Evolutionary conservation across 2,329 filamentous ascomycete species (phyloP).

Genomic region (Metarhizium album): DNA sequence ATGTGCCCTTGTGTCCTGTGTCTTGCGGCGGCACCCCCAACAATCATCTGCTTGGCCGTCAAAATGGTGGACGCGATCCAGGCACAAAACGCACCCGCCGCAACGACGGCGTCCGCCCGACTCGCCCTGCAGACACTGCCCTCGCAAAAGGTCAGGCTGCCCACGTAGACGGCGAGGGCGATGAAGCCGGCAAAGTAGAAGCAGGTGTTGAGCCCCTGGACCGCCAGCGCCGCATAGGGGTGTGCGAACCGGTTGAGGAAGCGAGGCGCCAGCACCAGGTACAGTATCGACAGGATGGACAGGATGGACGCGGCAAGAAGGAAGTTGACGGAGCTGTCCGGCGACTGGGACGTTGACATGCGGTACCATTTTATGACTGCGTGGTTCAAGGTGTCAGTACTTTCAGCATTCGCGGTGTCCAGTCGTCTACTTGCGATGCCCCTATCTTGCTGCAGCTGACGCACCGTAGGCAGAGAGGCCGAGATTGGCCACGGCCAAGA

Average conservation of each 20-base stretch:
- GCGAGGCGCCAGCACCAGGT: slow-evolving; percentile 39
- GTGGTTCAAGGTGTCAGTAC: background rate
- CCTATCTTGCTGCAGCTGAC: background rate
- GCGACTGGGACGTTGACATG: slow-evolving; percentile 38
- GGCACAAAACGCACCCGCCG: slow-evolving; percentile 39
- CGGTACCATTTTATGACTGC: slow-evolving; percentile 52
- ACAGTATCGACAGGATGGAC: slow-evolving; percentile 42
- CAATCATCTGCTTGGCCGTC: slow-evolving; percentile 36
- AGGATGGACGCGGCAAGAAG: slow-evolving; percentile 43
- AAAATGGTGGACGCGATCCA: slow-evolving; percentile 41
- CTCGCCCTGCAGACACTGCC: slow-evolving; percentile 46
- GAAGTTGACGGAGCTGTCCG: slow-evolving; percentile 48
- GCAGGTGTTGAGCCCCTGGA: slow-evolving; percentile 41
- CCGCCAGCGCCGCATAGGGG: slow-evolving; percentile 34
- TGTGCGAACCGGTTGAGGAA: slow-evolving; percentile 34
- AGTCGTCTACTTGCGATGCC: background rate
- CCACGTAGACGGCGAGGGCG: slow-evolving; percentile 46
- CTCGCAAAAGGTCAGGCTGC: slow-evolving; percentile 43
- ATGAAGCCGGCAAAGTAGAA: slow-evolving; percentile 52
- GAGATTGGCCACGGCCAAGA: slow-evolving; percentile 10
- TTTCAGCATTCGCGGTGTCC: background rate
- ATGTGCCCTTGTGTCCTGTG: slow-evolving; percentile 24
- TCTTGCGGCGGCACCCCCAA: slow-evolving; percentile 23
- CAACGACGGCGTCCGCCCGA: slow-evolving; percentile 42
- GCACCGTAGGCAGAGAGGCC: slow-evolving; percentile 12